phyloP scores from a whole-genome alignment of 1,284 basidiomycete species.

The Porodaedalea pini region DNA sequence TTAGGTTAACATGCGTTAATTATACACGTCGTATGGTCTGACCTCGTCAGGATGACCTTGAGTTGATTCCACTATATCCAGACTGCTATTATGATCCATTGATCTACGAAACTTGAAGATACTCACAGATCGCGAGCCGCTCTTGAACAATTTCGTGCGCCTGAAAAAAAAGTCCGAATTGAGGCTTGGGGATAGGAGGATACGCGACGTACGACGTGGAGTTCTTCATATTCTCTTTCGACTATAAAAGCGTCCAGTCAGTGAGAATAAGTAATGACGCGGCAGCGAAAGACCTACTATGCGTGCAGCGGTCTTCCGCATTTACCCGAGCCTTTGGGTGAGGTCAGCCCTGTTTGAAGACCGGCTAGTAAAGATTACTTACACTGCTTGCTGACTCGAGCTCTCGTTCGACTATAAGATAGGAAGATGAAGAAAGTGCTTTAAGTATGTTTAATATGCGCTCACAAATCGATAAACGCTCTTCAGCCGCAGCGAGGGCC shows the following conservation, averaged over 20 bases:
- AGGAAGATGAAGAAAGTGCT: too few species aligned
- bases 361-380: neutral
- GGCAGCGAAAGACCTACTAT: neutral
- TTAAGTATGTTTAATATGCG: neutral
- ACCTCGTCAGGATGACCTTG: conserved; percentile 2
- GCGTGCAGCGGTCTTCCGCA: neutral
- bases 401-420: neutral
- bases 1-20: neutral
- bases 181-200: neutral
- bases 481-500: conserved; percentile 3
- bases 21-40: neutral
- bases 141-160: neutral
- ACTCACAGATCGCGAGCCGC: neutral
- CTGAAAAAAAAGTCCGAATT: neutral
- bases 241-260: neutral
- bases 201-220: neutral
- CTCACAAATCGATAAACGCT: neutral
- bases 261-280: neutral
- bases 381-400: neutral
- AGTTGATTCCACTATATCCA: neutral
- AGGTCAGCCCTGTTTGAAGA: neutral
- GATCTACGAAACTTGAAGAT: neutral
- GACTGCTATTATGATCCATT: neutral
- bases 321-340: conserved; percentile 1
- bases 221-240: neutral